Evolutionary conservation across 352 stramenopile genomes (phyloP).

Genomic region (Plasmopara muralis): DNA sequence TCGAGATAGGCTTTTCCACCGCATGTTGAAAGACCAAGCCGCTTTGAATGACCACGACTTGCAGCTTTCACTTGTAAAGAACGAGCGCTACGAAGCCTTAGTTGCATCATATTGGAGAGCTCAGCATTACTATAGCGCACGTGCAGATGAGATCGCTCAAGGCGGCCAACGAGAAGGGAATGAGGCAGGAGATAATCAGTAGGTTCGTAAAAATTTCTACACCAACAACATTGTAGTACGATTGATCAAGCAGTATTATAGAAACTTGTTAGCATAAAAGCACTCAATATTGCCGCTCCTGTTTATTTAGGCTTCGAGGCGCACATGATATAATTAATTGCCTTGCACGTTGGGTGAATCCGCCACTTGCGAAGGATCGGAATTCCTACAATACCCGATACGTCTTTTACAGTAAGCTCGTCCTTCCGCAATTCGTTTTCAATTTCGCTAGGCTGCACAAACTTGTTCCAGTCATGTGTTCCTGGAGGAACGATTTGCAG

Average conservation of each 20-base stretch:
- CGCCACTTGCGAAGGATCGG: constrained; percentile 67
- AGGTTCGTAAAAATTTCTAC: background rate
- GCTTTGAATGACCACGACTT: constrained; percentile 34
- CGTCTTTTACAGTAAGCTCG: constrained; percentile 48
- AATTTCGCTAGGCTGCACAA: constrained; percentile 67
- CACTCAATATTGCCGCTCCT: constrained; percentile 4
- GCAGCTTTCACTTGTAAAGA: constrained; percentile 34
- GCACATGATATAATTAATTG: constrained; percentile 83
- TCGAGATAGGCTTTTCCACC: constrained; percentile 54
- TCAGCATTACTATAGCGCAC: constrained; percentile 28
- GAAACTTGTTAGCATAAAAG: background rate
- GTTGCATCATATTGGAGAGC: constrained; percentile 34
- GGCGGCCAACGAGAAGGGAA: background rate
- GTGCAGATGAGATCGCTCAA: constrained; percentile 5
- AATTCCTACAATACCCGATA: constrained; percentile 75
- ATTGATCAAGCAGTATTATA: background rate
- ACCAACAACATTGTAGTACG: background rate
- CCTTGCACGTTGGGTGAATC: constrained; percentile 63
- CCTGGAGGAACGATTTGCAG: constrained; percentile 65
- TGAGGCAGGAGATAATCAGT: constrained; percentile 11
- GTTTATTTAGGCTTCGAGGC: constrained; percentile 44
- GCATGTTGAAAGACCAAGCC: constrained; percentile 66
- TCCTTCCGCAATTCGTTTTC: constrained; percentile 50
- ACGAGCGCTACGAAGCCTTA: constrained; percentile 49
- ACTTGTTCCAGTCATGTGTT: constrained; percentile 85